Percentiles rank a stretch among this genome's conserved stretches.
These are phyloP conservation scores for Naegleria fowleri DNA, from an alignment of 208 protist species.

Conservation along the genomic window DNA sequence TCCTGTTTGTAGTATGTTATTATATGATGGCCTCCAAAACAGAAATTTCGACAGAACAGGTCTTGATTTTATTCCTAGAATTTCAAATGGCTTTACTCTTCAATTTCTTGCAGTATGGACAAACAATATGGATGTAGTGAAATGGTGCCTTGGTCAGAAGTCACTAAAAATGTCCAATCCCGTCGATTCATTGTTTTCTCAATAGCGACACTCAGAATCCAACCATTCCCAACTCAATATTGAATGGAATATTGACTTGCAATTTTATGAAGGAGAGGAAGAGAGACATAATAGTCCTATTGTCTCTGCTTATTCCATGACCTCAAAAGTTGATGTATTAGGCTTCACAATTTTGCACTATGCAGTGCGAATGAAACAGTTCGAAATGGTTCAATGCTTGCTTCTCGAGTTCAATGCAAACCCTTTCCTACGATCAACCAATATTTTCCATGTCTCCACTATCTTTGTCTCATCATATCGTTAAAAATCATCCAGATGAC, in stretches of 20 bases:
- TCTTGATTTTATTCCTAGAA: background rate
- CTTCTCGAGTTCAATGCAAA: background rate
- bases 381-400: background rate
- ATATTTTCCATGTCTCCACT: no score
- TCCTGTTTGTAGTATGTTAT: no score
- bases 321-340: background rate
- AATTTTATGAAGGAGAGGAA: no score
- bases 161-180: background rate
- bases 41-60: background rate
- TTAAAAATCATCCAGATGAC: no score
- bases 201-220: no score
- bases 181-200: background rate
- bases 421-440: background rate
- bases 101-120: background rate
- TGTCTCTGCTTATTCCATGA: background rate
- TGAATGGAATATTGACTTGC: no score
- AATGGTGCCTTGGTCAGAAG: background rate
- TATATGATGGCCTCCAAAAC: no score
- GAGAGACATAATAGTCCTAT: background rate
- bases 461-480: no score
- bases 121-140: background rate
- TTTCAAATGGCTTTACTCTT: background rate
- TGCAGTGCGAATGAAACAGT: background rate
- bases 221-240: no score
- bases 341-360: background rate